Evolutionary conservation across 306 rosid species (phyloP).

Genomic region (Fragaria vesca): DNA sequence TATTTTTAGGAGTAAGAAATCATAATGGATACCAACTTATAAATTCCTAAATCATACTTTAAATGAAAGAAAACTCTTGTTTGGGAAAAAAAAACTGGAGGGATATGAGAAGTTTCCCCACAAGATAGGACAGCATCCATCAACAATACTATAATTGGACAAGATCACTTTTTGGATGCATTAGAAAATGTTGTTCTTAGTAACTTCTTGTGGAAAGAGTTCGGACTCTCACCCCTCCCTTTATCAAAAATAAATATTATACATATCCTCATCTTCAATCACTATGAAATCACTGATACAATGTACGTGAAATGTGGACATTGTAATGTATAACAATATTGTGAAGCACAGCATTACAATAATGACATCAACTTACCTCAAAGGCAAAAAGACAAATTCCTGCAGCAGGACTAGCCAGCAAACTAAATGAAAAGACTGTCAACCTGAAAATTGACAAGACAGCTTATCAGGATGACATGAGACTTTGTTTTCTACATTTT

Average conservation of each 20-base stretch:
- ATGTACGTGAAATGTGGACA: background rate
- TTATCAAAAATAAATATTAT: background rate
- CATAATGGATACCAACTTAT: background rate
- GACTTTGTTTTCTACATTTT: background rate
- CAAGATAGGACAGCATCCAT: background rate
- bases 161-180: background rate
- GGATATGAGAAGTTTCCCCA: background rate
- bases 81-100: no score
- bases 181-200: no score
- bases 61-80: background rate
- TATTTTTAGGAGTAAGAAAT: background rate
- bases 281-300: background rate
- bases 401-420: slow-evolving; percentile 61
- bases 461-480: background rate
- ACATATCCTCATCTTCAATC: background rate
- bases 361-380: slow-evolving; percentile 46
- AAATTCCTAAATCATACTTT: background rate
- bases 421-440: slow-evolving; percentile 65
- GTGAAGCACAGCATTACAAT: slow-evolving; percentile 4
- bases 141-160: background rate
- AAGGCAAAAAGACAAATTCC: slow-evolving; percentile 54
- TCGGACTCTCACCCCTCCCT: background rate
- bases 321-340: background rate
- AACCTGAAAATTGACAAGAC: slow-evolving; percentile 43
- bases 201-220: background rate